Percentiles rank a stretch among this genome's conserved stretches.
Conservation (phyloP, 345 rosid genomes). For the thale cress (Arabidopsis thaliana) region DNA sequence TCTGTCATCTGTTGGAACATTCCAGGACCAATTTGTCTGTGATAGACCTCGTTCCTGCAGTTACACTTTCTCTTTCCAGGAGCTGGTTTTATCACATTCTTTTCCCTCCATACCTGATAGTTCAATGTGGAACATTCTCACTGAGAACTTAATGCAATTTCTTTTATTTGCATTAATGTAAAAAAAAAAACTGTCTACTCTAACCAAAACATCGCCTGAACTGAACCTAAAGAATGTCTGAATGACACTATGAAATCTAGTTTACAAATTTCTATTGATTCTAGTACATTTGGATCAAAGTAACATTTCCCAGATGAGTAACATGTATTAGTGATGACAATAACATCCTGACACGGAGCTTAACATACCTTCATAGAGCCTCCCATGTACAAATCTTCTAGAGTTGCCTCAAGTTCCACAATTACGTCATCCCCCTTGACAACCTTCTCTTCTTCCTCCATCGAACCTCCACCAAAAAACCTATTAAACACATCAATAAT, state of each 20-base stretch:
- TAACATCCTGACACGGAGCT: background rate
- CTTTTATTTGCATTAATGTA: background rate
- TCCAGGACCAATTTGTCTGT: slow-evolving; percentile 98
- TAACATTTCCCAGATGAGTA: slow-evolving; percentile 1
- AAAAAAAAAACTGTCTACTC: background rate
- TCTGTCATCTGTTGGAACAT: slow-evolving; percentile 99
- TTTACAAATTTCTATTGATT: background rate
- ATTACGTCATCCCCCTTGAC: slow-evolving; percentile 93
- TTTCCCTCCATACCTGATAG: slow-evolving; percentile 94
- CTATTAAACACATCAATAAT: slow-evolving; percentile 44
- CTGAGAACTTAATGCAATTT: slow-evolving; percentile 23
- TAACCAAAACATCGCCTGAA: background rate
- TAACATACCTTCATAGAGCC: slow-evolving; percentile 80
- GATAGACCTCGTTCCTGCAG: slow-evolving; percentile 98
- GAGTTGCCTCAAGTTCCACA: slow-evolving; percentile 89
- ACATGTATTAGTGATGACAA: background rate
- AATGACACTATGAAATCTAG: background rate
- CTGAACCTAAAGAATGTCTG: too few relatives aligned
- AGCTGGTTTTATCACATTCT: slow-evolving; percentile 90
- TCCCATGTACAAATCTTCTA: slow-evolving; percentile 98
- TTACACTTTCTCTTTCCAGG: slow-evolving; percentile 95
- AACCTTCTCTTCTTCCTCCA: slow-evolving; percentile 93
- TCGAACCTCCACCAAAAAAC: slow-evolving; percentile 80
- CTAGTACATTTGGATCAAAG: background rate
- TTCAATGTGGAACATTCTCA: slow-evolving; percentile 16